Evolutionary conservation across 1,139 yeast genomes (phyloP), one percentile per base, ranked within the genome.

Genomic region (Yamadazyma sp.): DNA sequence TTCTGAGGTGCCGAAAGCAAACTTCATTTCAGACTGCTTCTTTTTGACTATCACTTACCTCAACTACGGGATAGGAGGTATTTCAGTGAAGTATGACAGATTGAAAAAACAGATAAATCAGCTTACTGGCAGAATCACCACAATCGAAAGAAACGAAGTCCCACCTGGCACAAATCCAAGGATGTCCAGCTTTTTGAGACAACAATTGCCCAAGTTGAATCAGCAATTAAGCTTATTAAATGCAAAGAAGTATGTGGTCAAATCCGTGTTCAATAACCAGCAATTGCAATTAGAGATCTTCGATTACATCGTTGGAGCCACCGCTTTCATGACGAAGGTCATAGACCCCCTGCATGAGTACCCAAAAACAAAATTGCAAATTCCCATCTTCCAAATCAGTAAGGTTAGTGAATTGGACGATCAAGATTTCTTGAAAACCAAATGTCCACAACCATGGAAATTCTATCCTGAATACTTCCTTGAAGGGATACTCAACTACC

Each of bases 1-100:
- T 11, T 56, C 32, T 9, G 26, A 30, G n/a, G 28, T 14, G 37
- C 59, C 61, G 3, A 56, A 53, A 12, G 68, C 87, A 5, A 92
- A 92, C 53, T 92, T 92, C 58, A 85, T 94, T 14, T 82, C 96
- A 4, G 92, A 91, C 51, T 84, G 95, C 53, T 94, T 89, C 61
- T 92, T 75, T 56, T 62, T 92, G 43, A 80, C 94, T 8, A 68
- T 85, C 37, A 81, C 95, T 0, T 89, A 84, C 58, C 65, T 88
- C 41, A 91, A 92, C 50, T 94, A 86, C 61, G 99, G 98, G 33
- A 66, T 88, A 31, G 95, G 95, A 25, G 98, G 97, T 36, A 65
- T 86, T 0, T 65, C 74, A 39, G 71, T 81, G 34, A 75, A 75
- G 35, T 79, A 78, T 47, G 80, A 79, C 38, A 75, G 82, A 42